phyloP scores from a whole-genome alignment of 805 yeast genomes.

The Nakazawaea pomicola region DNA sequence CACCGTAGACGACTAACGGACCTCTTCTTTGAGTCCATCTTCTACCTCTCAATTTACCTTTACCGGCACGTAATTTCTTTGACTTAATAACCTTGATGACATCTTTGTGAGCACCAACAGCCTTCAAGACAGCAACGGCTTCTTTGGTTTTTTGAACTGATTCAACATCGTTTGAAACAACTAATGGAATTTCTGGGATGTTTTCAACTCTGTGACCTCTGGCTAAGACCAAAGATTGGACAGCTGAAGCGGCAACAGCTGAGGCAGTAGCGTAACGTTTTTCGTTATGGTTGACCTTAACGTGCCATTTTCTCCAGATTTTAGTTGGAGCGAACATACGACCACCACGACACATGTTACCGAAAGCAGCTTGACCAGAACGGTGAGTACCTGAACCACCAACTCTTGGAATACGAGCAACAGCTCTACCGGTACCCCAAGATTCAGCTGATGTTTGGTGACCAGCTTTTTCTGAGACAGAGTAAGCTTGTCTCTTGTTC shows the following conservation, averaged over 20 bases:
- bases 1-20: constrained; percentile 96
- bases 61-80: constrained; percentile 99
- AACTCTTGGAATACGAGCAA: constrained; percentile 99
- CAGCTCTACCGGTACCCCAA: constrained; percentile 99
- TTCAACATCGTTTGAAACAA: constrained; percentile 91
- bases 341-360: constrained; percentile 99
- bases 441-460: constrained; percentile 99
- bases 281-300: constrained; percentile 99
- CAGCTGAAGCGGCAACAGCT: constrained; percentile 98
- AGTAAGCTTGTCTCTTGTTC: constrained; percentile 99
- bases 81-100: constrained; percentile 97
- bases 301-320: constrained; percentile 99
- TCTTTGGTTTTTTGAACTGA: constrained; percentile 95
- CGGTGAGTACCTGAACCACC: constrained; percentile 99
- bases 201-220: constrained; percentile 99
- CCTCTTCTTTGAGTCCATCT: constrained; percentile 99
- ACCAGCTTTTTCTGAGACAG: constrained; percentile 99
- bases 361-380: constrained; percentile 99
- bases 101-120: constrained; percentile 98
- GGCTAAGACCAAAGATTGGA: constrained; percentile 96
- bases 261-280: constrained; percentile 99
- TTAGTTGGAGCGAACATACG: constrained; percentile 99
- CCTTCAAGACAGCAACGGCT: constrained; percentile 96
- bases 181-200: constrained; percentile 97
- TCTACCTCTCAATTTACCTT: constrained; percentile 99